Percentiles rank a stretch among this genome's conserved stretches.
Conservation (phyloP, 106 monocot genomes). For the Acorus gramineus region DNA sequence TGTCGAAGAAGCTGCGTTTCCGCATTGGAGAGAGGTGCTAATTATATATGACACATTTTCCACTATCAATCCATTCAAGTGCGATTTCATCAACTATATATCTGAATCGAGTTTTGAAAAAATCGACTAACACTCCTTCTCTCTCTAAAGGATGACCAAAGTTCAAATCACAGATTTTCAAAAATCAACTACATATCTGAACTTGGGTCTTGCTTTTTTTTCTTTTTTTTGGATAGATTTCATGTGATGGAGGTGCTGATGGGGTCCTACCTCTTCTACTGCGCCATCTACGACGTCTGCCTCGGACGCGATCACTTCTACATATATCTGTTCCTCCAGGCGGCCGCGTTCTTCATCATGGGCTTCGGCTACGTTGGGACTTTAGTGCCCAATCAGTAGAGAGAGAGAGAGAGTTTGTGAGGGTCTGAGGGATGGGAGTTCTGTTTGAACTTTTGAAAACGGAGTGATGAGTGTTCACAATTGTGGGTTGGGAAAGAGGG, state of each 20-base stretch:
- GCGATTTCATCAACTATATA: too few species aligned
- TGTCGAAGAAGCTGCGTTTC: slow-evolving; percentile 9
- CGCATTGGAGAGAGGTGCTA: slow-evolving; percentile 29
- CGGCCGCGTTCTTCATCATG: slow-evolving; percentile 47
- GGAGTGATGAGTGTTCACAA: too few species aligned
- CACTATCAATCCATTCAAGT: too few species aligned
- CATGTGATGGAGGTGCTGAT: slow-evolving; percentile 43
- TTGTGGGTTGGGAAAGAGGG: too few species aligned
- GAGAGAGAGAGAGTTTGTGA: too few species aligned
- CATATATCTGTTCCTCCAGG: slow-evolving; percentile 46
- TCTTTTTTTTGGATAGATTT: slow-evolving; percentile 11
- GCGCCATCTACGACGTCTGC: slow-evolving; percentile 33
- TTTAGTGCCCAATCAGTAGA: slow-evolving; percentile 8
- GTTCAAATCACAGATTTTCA: too few species aligned
- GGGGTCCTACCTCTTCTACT: slow-evolving; percentile 41
- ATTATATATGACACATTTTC: neutral
- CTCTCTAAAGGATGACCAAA: too few species aligned
- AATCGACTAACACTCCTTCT: too few species aligned
- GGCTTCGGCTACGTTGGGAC: slow-evolving; percentile 51
- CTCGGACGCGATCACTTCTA: slow-evolving; percentile 39
- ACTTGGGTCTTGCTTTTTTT: neutral
- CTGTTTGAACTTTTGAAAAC: too few species aligned
- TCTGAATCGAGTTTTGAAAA: too few species aligned
- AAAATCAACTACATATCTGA: neutral
- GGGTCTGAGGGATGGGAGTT: too few species aligned